Conservation (phyloP, 2,329 filamentous ascomycete genomes). For the Aureobasidium melanogenum region DNA sequence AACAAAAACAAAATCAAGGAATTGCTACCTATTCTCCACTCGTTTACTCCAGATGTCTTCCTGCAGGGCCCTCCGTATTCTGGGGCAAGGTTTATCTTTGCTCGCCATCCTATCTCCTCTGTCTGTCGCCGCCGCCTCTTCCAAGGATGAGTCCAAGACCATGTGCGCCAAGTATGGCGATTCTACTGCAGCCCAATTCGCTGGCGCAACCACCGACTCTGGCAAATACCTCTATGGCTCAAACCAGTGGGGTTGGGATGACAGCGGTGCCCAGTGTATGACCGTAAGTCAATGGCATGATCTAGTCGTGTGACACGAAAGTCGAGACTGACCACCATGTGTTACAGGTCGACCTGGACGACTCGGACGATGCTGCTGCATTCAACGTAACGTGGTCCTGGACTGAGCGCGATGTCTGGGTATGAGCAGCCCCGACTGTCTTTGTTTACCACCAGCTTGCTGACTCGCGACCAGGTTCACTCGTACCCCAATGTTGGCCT, state of each 20-base stretch:
- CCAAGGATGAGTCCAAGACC: not conserved
- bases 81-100: constrained; percentile 9
- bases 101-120: constrained; percentile 4
- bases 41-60: constrained; percentile 13
- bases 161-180: constrained; percentile 1
- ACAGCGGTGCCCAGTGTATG: constrained; percentile 11
- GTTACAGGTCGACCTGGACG: constrained; percentile 4
- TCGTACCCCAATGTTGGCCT: constrained; percentile 11
- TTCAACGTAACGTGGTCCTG: constrained; percentile 11
- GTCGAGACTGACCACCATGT: not conserved
- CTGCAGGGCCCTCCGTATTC: constrained; percentile 9
- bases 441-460: not conserved
- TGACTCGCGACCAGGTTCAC: constrained; percentile 7
- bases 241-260: constrained; percentile 10
- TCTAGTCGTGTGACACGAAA: constrained; percentile 5
- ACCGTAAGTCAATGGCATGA: not conserved
- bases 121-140: not conserved
- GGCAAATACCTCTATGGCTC: constrained; percentile 11
- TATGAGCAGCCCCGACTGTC: not conserved
- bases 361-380: constrained; percentile 5
- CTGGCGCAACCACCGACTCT: not conserved
- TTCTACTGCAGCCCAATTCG: not conserved
- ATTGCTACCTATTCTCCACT: constrained; percentile 6
- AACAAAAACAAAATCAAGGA: constrained; percentile 10
- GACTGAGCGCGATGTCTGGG: constrained; percentile 10